Conservation (phyloP, 176 grass and related monocot species). For the barley (Hordeum vulgare) region MorexV3_pseudomolecules_assembly NC_058519.1:312149-312648, state of each 20-base stretch:
- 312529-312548: no score
- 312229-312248: not conserved
- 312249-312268: not conserved
- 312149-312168: not conserved
- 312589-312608: no score
- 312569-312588: no score
- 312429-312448: not conserved
- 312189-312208: no score
- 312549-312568: no score
- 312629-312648: no score
- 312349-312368: constrained; percentile 3
- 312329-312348: not conserved
- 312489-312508: no score
- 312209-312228: no score
- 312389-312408: not conserved
- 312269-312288: not conserved
- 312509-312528: no score
- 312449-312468: not conserved
- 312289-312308: not conserved
- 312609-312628: no score
- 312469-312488: not conserved
- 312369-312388: constrained; percentile 5
- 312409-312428: not conserved
- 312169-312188: constrained; percentile 11
- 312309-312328: constrained; percentile 18